Evolutionary conservation across 352 stramenopile species (phyloP).

Genomic region (Phytophthora citrophthora): DNA sequence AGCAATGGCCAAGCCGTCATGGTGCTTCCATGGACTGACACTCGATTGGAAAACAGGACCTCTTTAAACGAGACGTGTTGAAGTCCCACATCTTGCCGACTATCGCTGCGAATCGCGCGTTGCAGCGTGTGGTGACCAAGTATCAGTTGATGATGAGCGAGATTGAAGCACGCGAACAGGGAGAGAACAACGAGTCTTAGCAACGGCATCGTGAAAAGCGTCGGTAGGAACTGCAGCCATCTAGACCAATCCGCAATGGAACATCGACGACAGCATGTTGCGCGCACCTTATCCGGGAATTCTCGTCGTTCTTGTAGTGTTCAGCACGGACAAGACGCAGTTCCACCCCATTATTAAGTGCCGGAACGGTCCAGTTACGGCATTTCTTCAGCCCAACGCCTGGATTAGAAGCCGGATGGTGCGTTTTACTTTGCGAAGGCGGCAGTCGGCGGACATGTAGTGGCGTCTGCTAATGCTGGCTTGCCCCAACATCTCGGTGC

Average conservation of each 20-base stretch:
- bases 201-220: not conserved
- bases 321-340: slow-evolving; percentile 18
- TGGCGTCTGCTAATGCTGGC: slow-evolving; percentile 3
- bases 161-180: slow-evolving; percentile 40
- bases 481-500: not conserved
- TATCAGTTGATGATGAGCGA: slow-evolving; percentile 87
- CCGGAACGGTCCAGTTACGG: slow-evolving; percentile 19
- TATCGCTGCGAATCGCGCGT: slow-evolving; percentile 78
- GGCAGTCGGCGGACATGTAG: slow-evolving; percentile 6
- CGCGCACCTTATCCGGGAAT: slow-evolving; percentile 9
- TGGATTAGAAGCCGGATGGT: slow-evolving; percentile 13
- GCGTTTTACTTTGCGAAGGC: slow-evolving; percentile 20
- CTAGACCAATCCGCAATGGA: slow-evolving; percentile 9
- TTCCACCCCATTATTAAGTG: not conserved
- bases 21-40: slow-evolving; percentile 15
- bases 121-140: slow-evolving; percentile 86
- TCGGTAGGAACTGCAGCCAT: slow-evolving; percentile 14
- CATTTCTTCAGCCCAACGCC: slow-evolving; percentile 5
- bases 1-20: slow-evolving; percentile 8
- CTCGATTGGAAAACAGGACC: slow-evolving; percentile 42
- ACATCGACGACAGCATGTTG: slow-evolving; percentile 4
- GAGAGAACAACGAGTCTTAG: slow-evolving; percentile 38
- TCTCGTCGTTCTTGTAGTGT: slow-evolving; percentile 18
- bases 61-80: slow-evolving; percentile 77
- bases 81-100: slow-evolving; percentile 75